A percentile compares a stretch with the other conserved stretches of the same genome.
phyloP scores from a whole-genome alignment of 306 rosid genomes.

The Lathyrus oleraceus region DNA sequence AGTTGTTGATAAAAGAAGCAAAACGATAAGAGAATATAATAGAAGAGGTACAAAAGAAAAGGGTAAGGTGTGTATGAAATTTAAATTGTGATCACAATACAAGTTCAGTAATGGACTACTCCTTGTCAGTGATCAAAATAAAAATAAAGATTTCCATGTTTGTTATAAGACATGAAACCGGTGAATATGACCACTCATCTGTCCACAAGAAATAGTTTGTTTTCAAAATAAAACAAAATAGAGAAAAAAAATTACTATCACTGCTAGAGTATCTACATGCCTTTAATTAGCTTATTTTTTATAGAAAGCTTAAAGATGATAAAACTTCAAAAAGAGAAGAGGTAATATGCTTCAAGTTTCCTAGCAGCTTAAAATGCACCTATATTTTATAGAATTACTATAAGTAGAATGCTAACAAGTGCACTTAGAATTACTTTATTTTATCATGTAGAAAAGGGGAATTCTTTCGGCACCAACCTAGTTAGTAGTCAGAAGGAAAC shows the following conservation, averaged over 20 bases:
- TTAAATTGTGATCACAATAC: conserved; percentile 15
- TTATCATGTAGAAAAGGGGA: background rate
- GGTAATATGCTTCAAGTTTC: background rate
- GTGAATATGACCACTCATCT: background rate
- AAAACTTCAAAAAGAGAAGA: background rate
- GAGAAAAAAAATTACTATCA: background rate
- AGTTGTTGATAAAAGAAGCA: conserved; percentile 19
- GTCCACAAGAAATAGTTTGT: conserved; percentile 2
- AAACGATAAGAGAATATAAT: conserved; percentile 5
- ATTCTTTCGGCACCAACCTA: background rate
- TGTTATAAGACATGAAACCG: conserved; percentile 20
- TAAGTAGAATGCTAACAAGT: background rate
- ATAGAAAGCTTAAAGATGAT: background rate
- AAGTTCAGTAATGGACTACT: conserved; percentile 16
- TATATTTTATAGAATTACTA: background rate
- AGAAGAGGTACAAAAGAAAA: conserved; percentile 15
- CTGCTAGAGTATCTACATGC: background rate
- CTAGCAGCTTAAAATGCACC: conserved; percentile 3
- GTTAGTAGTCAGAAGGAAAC: background rate
- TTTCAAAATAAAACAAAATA: background rate
- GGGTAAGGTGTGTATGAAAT: conserved; percentile 23
- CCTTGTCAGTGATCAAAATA: background rate
- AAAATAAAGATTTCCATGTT: conserved; percentile 18
- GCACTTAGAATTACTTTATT: no score
- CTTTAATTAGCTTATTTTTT: background rate